Conservation (phyloP, 352 stramenopile species). For the Phytophthora tubulina region DNA sequence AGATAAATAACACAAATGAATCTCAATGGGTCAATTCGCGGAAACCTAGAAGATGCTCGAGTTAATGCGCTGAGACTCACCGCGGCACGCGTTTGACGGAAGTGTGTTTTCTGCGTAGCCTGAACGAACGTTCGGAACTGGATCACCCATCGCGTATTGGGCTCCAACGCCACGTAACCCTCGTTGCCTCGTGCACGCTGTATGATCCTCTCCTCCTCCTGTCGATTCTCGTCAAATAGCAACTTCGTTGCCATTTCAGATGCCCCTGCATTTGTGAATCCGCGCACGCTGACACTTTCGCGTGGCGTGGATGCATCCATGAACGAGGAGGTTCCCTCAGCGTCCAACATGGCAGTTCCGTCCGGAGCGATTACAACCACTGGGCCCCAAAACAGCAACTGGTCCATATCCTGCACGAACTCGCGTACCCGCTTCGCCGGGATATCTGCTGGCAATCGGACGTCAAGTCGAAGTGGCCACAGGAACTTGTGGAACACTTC, state of each 20-base stretch:
- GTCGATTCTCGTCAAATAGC: slow-evolving; percentile 58
- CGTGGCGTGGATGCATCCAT: slow-evolving; percentile 37
- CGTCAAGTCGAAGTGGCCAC: slow-evolving; percentile 63
- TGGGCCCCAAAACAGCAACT: slow-evolving; percentile 58
- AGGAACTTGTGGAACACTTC: slow-evolving; percentile 63
- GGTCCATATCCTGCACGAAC: slow-evolving; percentile 76
- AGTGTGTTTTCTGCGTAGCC: slow-evolving; percentile 52
- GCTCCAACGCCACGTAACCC: slow-evolving; percentile 55
- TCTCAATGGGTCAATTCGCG: slow-evolving; percentile 7
- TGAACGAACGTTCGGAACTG: slow-evolving; percentile 70
- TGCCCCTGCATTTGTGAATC: slow-evolving; percentile 8
- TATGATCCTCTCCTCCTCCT: slow-evolving; percentile 62
- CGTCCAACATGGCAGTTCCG: slow-evolving; percentile 35
- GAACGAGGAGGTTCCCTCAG: slow-evolving; percentile 36
- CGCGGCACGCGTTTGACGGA: slow-evolving; percentile 55
- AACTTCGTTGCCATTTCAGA: slow-evolving; percentile 36
- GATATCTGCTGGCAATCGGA: slow-evolving; percentile 52
- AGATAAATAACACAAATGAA: slow-evolving; percentile 10
- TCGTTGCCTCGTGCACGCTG: slow-evolving; percentile 62
- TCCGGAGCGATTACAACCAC: slow-evolving; percentile 38
- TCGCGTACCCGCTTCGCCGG: slow-evolving; percentile 48
- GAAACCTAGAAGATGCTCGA: neutral
- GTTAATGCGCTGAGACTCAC: slow-evolving; percentile 31
- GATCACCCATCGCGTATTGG: slow-evolving; percentile 62
- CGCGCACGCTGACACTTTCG: slow-evolving; percentile 24